Percentiles rank a stretch among this genome's conserved stretches.
phyloP scores from a whole-genome alignment of 1,284 basidiomycete genomes.

The Ganoderma sinense region DNA sequence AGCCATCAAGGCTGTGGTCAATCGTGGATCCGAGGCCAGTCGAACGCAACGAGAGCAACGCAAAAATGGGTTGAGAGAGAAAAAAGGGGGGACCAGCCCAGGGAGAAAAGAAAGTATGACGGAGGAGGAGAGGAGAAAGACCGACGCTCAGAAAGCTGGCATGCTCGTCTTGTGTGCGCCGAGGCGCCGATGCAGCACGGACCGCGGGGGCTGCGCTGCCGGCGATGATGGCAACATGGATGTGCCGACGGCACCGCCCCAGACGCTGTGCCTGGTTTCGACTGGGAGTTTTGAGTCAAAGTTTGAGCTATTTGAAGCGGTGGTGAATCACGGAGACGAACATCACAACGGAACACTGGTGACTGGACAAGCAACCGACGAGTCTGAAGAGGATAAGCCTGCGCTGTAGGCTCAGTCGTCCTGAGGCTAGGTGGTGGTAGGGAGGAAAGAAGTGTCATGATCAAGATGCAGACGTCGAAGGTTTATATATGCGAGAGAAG shows the following conservation, averaged over 20 bases:
- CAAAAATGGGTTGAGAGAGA: slow-evolving; percentile 15
- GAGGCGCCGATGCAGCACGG: neutral
- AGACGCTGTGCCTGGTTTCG: neutral
- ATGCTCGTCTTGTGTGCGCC: neutral
- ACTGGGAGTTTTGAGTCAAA: neutral
- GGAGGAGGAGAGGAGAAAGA: slow-evolving; percentile 34
- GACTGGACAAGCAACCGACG: too few species aligned
- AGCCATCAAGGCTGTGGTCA: slow-evolving; percentile 41
- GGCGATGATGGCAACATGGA: neutral
- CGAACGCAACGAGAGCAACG: slow-evolving; percentile 27
- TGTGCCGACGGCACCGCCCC: neutral
- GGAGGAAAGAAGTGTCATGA: too few species aligned
- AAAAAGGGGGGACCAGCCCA: slow-evolving; percentile 36
- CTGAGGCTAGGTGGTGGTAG: too few species aligned
- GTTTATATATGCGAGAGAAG: too few species aligned
- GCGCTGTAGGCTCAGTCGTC: too few species aligned
- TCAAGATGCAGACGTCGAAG: too few species aligned
- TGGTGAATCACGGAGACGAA: neutral
- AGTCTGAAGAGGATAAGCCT: too few species aligned
- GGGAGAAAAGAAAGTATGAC: slow-evolving; percentile 31
- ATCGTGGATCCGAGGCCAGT: slow-evolving; percentile 13
- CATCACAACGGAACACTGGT: neutral
- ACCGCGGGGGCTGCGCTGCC: neutral
- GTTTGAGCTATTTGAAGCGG: neutral
- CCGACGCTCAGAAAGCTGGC: slow-evolving; percentile 25